Evolutionary conservation across 1,284 basidiomycete species (phyloP).

Genomic region (Marasmius sp.): DNA sequence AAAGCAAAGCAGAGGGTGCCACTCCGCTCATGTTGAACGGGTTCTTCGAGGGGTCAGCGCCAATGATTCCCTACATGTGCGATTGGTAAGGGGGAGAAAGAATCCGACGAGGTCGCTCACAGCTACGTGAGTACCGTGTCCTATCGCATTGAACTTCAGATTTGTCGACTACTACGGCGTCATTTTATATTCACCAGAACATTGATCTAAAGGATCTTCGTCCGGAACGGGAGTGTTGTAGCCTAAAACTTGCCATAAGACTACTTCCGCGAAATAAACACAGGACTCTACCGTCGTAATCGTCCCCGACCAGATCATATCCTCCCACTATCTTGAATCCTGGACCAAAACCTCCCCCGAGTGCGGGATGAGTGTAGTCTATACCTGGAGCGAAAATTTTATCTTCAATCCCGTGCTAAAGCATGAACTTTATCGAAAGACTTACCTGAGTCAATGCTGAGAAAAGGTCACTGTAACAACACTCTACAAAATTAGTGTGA

Average conservation of each 20-base stretch:
- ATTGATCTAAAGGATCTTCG: conserved; percentile 37
- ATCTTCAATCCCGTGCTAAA: too few relatives aligned
- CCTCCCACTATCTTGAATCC: conserved; percentile 64
- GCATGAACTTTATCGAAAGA: background rate
- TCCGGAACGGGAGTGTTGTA: conserved; percentile 14
- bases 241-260: background rate
- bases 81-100: background rate
- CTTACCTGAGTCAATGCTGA: conserved; percentile 31
- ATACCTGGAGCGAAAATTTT: conserved; percentile 19
- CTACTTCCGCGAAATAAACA: background rate
- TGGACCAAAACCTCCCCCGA: conserved; percentile 63
- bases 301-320: conserved; percentile 51
- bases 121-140: conserved; percentile 64
- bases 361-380: conserved; percentile 62
- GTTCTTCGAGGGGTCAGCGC: conserved; percentile 50
- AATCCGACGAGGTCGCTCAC: conserved; percentile 25
- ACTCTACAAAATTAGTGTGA: background rate
- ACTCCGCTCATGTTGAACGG: conserved; percentile 56
- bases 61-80: conserved; percentile 55
- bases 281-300: conserved; percentile 23
- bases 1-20: conserved; percentile 44
- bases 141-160: conserved; percentile 19
- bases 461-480: conserved; percentile 19
- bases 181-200: conserved; percentile 33
- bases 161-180: background rate